phyloP scores from a whole-genome alignment of 495 filamentous ascomycete genomes.

The Opeltia flavorubescens region DNA sequence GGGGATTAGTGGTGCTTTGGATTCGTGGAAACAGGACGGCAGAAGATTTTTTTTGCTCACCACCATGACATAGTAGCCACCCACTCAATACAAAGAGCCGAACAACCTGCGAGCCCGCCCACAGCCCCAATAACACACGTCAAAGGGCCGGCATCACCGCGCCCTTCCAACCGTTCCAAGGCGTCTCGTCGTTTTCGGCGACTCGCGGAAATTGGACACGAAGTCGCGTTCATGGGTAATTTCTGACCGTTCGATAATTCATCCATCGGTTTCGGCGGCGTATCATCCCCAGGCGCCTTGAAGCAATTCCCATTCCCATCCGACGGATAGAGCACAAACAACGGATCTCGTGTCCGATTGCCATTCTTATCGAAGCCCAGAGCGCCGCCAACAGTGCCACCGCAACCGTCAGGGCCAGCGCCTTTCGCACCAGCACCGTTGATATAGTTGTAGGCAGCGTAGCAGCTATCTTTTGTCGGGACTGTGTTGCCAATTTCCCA shows the following conservation, averaged over 20 bases:
- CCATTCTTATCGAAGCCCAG: background rate
- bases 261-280: background rate
- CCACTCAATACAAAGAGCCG: too few species aligned
- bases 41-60: too few species aligned
- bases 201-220: background rate
- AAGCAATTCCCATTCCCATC: background rate
- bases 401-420: background rate
- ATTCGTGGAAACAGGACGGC: too few species aligned
- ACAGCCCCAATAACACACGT: too few species aligned
- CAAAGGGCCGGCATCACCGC: too few species aligned
- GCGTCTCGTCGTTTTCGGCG: too few species aligned
- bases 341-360: background rate
- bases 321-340: background rate
- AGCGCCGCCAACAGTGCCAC: background rate
- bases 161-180: too few species aligned
- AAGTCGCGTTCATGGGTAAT: background rate
- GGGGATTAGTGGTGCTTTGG: too few species aligned
- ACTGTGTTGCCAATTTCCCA: background rate
- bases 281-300: background rate
- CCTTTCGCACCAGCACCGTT: background rate
- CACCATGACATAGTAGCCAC: too few species aligned
- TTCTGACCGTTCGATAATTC: background rate
- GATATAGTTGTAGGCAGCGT: background rate
- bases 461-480: background rate
- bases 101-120: too few species aligned